Percentiles rank a stretch among this genome's conserved stretches.
phyloP scores from a whole-genome alignment of 805 yeast species.

The Schwanniomyces vanrijiae region DNA sequence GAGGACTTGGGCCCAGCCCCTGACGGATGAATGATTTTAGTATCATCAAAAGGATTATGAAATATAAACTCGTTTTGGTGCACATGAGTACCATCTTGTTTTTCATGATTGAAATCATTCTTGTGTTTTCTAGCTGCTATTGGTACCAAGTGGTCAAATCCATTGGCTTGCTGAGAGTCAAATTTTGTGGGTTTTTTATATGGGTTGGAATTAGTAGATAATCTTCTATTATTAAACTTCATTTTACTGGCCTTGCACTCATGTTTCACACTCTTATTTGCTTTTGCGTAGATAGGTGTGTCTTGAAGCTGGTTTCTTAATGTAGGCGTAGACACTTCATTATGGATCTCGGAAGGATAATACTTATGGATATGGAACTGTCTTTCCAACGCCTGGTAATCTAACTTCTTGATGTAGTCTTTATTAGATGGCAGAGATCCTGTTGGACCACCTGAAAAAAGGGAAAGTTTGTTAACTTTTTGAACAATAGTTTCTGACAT shows the following conservation, averaged over 20 bases:
- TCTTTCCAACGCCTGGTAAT: conserved; percentile 37
- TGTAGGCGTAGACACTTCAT: conserved; percentile 37
- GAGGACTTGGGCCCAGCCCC: neutral
- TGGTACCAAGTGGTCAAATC: neutral
- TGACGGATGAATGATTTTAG: neutral
- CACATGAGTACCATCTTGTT: neutral
- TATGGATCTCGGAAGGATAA: conserved; percentile 39
- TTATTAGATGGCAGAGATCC: conserved; percentile 5
- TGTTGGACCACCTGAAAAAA: neutral
- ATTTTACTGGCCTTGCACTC: neutral
- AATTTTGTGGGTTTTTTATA: neutral
- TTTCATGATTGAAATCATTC: conserved; percentile 3
- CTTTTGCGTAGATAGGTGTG: conserved; percentile 42
- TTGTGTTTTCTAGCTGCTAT: conserved; percentile 1
- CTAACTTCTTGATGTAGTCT: conserved; percentile 23
- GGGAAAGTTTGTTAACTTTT: conserved; percentile 1
- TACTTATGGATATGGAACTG: conserved; percentile 36
- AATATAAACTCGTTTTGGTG: conserved; percentile 7
- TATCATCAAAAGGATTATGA: conserved; percentile 16
- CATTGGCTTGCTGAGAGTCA: neutral
- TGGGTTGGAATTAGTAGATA: neutral
- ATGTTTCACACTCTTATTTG: conserved; percentile 28
- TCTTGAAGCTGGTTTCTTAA: conserved; percentile 30
- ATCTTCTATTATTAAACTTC: neutral
- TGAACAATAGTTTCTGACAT: neutral